phyloP scores from a whole-genome alignment of 75 land plant genomes.

The Ceratopteris richardii region DNA sequence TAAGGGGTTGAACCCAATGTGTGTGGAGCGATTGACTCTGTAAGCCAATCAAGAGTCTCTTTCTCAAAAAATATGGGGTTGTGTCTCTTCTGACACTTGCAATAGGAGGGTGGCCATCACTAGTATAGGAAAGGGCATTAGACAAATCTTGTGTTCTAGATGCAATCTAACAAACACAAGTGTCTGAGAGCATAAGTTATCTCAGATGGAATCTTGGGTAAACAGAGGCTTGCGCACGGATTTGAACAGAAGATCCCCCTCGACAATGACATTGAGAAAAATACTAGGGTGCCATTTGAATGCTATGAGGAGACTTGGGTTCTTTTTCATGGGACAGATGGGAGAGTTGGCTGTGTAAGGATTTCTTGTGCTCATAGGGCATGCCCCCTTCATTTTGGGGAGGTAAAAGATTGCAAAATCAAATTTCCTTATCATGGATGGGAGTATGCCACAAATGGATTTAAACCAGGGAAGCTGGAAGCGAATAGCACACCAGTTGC shows the following conservation, averaged over 20 bases:
- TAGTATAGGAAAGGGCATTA: too few species aligned
- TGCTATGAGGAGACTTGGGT: slow-evolving; percentile 97
- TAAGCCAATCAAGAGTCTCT: too few species aligned
- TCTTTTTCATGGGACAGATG: slow-evolving; percentile 85
- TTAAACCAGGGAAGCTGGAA: slow-evolving; percentile 81
- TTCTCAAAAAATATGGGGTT: too few species aligned
- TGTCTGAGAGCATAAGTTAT: slow-evolving; percentile 74
- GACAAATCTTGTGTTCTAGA: too few species aligned
- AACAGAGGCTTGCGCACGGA: slow-evolving; percentile 57
- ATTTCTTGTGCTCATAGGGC: slow-evolving; percentile 95
- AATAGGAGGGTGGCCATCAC: too few species aligned
- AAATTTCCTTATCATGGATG: slow-evolving; percentile 98
- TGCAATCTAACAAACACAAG: too few species aligned
- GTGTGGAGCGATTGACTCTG: too few species aligned
- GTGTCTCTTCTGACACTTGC: too few species aligned
- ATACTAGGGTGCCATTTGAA: slow-evolving; percentile 82
- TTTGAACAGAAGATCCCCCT: neutral
- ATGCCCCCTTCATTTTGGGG: slow-evolving; percentile 90
- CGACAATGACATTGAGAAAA: slow-evolving; percentile 45
- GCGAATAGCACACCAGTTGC: slow-evolving; percentile 58
- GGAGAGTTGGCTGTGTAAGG: slow-evolving; percentile 81
- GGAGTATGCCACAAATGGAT: slow-evolving; percentile 87
- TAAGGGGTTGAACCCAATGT: too few species aligned
- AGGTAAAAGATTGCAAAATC: slow-evolving; percentile 77
- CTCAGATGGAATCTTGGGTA: slow-evolving; percentile 72